Evolutionary conservation across 2,329 filamentous ascomycete species (phyloP).

Genomic region (Aphanocladium album): DNA sequence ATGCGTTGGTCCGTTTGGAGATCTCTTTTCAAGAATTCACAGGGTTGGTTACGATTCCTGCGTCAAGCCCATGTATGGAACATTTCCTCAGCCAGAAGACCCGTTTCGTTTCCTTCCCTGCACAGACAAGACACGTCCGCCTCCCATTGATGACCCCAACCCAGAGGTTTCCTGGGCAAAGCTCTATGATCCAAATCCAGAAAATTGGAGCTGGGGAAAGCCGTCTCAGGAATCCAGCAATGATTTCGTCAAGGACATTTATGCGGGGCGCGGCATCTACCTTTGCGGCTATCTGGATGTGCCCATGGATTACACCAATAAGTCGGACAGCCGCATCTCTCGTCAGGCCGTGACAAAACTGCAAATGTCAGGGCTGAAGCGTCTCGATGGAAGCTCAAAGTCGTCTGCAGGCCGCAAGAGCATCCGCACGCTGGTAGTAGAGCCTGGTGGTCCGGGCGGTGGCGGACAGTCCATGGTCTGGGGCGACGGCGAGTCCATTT

Average conservation of each 20-base stretch:
- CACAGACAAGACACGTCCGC: slow-evolving; percentile 36
- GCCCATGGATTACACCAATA: slow-evolving; percentile 43
- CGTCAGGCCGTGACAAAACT: slow-evolving; percentile 46
- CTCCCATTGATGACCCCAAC: slow-evolving; percentile 34
- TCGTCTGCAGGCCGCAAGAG: slow-evolving; percentile 32
- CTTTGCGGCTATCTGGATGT: slow-evolving; percentile 45
- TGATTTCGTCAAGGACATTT: slow-evolving; percentile 19
- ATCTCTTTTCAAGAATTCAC: background rate
- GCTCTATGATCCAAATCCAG: slow-evolving; percentile 39
- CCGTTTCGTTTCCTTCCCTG: slow-evolving; percentile 45
- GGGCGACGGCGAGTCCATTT: slow-evolving; percentile 31
- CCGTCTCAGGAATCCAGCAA: background rate
- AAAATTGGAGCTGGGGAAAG: slow-evolving; percentile 42
- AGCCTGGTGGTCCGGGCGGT: slow-evolving; percentile 47
- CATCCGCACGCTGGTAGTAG: slow-evolving; percentile 42
- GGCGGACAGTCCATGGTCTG: slow-evolving; percentile 40
- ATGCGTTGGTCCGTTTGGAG: background rate
- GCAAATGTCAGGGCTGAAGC: slow-evolving; percentile 41
- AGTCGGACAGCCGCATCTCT: slow-evolving; percentile 36
- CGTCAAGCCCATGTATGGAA: slow-evolving; percentile 19
- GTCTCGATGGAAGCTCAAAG: slow-evolving; percentile 14
- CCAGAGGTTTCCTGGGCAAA: slow-evolving; percentile 34
- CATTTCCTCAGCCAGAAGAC: slow-evolving; percentile 38
- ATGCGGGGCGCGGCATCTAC: slow-evolving; percentile 38
- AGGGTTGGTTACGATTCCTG: background rate